phyloP scores from a whole-genome alignment of 768 basidiomycete species.

The Clitopilus hobsonii region DNA sequence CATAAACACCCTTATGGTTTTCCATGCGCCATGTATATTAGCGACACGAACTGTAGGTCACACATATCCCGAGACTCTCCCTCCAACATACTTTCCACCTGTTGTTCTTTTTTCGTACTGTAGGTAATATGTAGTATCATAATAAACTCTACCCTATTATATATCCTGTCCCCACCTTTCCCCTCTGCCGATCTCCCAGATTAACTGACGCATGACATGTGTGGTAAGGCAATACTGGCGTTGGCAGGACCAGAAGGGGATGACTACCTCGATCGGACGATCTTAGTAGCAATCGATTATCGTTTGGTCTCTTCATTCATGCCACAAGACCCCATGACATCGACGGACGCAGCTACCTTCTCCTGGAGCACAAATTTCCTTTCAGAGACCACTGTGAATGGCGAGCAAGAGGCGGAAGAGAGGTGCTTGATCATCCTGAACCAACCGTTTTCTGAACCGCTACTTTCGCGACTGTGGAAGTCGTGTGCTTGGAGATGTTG shows the following conservation, averaged over 20 bases:
- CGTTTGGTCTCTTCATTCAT: background rate
- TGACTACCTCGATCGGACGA: background rate
- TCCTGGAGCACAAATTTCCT: conserved; percentile 43
- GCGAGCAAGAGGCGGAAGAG: conserved; percentile 1
- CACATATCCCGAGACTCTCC: background rate
- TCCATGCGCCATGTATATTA: background rate
- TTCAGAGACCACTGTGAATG: background rate
- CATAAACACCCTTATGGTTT: background rate
- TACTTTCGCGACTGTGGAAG: conserved; percentile 62
- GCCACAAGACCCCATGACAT: conserved; percentile 7
- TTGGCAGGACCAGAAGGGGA: background rate
- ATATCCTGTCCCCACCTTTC: background rate
- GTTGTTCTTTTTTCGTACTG: background rate
- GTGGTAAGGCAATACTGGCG: background rate
- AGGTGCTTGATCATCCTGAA: conserved; percentile 85
- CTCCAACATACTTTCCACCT: background rate
- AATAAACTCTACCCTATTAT: background rate
- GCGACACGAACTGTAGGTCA: background rate
- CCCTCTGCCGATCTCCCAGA: background rate
- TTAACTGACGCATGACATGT: background rate
- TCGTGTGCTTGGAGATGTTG: conserved; percentile 54
- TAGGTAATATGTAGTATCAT: conserved; percentile 1
- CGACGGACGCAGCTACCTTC: conserved; percentile 13
- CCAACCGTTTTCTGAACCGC: conserved; percentile 67
- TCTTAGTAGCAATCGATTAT: background rate